phyloP scores from a whole-genome alignment of 768 basidiomycete genomes.

The Pluteus cervinus region DNA sequence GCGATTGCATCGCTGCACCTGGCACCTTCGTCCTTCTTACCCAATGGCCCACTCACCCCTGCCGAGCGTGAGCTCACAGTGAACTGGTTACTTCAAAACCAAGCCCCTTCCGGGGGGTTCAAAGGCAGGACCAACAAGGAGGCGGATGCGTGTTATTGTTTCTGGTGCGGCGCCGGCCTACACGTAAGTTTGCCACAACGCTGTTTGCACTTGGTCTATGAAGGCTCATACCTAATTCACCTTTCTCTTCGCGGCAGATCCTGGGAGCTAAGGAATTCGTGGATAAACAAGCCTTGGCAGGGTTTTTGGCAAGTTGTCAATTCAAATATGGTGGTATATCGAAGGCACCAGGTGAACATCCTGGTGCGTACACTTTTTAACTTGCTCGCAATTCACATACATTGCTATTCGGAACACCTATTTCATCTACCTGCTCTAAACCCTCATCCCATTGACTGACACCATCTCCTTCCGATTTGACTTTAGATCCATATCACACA shows the following conservation, averaged over 20 bases:
- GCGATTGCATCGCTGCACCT: slow-evolving; percentile 73
- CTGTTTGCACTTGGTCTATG: slow-evolving; percentile 1
- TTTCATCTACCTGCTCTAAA: too few relatives aligned
- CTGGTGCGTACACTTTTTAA: slow-evolving; percentile 46
- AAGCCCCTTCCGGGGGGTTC: slow-evolving; percentile 70
- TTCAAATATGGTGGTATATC: slow-evolving; percentile 86
- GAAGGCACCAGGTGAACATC: slow-evolving; percentile 73
- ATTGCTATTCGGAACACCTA: too few relatives aligned
- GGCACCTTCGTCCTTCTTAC: slow-evolving; percentile 21
- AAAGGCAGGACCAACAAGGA: slow-evolving; percentile 84
- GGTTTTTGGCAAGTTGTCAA: slow-evolving; percentile 73
- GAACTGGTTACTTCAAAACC: slow-evolving; percentile 75
- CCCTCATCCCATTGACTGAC: too few relatives aligned
- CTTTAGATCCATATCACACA: slow-evolving; percentile 88
- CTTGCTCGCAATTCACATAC: too few relatives aligned
- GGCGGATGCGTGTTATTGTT: slow-evolving; percentile 93
- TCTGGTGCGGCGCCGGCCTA: slow-evolving; percentile 87
- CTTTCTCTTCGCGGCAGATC: slow-evolving; percentile 40
- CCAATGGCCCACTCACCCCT: slow-evolving; percentile 22
- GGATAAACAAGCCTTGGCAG: slow-evolving; percentile 45
- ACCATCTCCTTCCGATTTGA: not conserved
- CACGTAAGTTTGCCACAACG: slow-evolving; percentile 39
- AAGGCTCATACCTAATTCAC: slow-evolving; percentile 4
- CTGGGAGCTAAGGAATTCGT: slow-evolving; percentile 56
- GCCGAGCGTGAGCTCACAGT: slow-evolving; percentile 49